Base-by-base conservation (phyloP, 2,329 filamentous ascomycete species). In the Zymoseptoria passerinii region DNA sequence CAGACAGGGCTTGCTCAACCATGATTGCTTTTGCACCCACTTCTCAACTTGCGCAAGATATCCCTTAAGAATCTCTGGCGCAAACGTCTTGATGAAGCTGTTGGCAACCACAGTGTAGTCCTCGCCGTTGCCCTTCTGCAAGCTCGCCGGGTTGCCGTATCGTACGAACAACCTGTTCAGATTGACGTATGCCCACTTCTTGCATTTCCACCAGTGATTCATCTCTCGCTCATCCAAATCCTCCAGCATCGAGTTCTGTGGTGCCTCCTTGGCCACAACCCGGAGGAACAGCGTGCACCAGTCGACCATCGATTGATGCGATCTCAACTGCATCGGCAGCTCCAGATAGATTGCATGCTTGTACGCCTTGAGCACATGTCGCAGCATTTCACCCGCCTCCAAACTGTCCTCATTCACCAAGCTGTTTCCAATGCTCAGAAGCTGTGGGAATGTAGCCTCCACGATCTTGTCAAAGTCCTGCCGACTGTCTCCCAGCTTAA, bases 101-200 rank as follows among this genome's bases (percentile, higher is more conserved):
- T 95, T 96, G 60, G 92, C 89, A 65, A 95, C 96, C 56, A 85
- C 84, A 27, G 85, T 81, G 63, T 91, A 88, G 63, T 92, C 89
- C 61, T 90, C 84, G 58, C 81, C 84, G 71, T 90, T 92, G 64
- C 80, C 81, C 70, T 88, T 87, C 60, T 86, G 84, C 59, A 95
- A 79, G 44, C 84, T 85, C 52, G 84, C 80, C 9, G 89, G 89
- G 77, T 95, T 97, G 60, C 94, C 94, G 70, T 99, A 96, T 75
- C 92, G 66, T 68, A 97, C 92, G 71, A 94, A 99, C 18, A 99
- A 83, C 62, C 94, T 84, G 77, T 99, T 99, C 67, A 99, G 77
- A 75, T 97, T 97, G 70, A 94, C 95, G 75, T 96, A 99, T 13
- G 92, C 89, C 94, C 94, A 97, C 76, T 99, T 99, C 85, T 97